Evolutionary conservation across 495 filamentous ascomycete genomes (phyloP), one percentile per base, ranked within the genome.

Genomic region (Aspergillus hancockii): DNA sequence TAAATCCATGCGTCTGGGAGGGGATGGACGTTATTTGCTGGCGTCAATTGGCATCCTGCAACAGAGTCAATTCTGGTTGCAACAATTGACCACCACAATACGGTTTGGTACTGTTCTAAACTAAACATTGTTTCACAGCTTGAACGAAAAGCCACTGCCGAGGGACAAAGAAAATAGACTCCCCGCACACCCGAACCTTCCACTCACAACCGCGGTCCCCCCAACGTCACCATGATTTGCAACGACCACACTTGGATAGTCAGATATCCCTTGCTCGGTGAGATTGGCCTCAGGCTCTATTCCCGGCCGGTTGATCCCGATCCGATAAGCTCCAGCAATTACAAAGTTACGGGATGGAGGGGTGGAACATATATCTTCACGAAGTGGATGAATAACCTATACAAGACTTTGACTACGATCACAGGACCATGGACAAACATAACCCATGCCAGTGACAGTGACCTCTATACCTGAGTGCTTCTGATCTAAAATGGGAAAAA

Each of bases 131-230:
- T n/a, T n/a, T n/a, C n/a, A n/a, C 41, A 19, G 18, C 7, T 19
- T 19, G 14, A 8, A 45, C 2, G 6, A 12, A 18, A 30, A 14
- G 38, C n/a, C n/a, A 49, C 16, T 51, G 55, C 62, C 62, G 62
- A 65, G 63, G 62, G 23, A 53, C 19, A 38, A 52, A 41, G 38
- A 41, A 3, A 16, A 53, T 46, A 38, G 61, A 56, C 58, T 62
- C 63, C 60, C 63, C 63, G 60, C 60, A 66, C 28, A 49, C 57
- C 63, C 63, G 63, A 66, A 56, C 25, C 38, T 52, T 58, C 30
- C 43, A 53, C 52, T 54, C 32, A 49, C 51, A 49, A 41, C 63
- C 63, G 63, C 63, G 63, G 62, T 61, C 36, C n/a, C 19, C 30
- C 22, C n/a, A 22, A 22, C 14, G 41, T 45, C 41, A 45, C 41